Evolutionary conservation across 306 rosid genomes (phyloP), one percentile per base, ranked within the genome.

Genomic region (Trifolium pratense): DNA sequence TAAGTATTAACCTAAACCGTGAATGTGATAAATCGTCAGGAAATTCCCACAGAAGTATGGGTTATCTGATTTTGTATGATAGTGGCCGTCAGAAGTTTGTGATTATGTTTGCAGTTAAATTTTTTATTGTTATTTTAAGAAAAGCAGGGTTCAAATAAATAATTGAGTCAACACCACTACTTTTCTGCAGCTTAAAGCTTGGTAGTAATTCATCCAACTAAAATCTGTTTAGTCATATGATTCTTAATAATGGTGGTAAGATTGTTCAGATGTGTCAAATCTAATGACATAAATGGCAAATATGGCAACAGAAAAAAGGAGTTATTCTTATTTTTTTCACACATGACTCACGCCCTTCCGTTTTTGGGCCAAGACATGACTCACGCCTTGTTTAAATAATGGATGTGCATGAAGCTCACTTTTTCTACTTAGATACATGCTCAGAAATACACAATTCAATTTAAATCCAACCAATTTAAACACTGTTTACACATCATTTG

Each of bases 1-100:
- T 68, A 21, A 21, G 14, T 5, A 5, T 16, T 51, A 21, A 13
- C 5, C 34, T 42, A 14, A 58, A 68, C 16, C 51, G 14, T 7
- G 56, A 9, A 31, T 59, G 66, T 29, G 66, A 59, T 21, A 29
- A 59, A 29, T 59, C 2, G 65, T 59, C 66, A 31, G 42, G 18
- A 60, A 31, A 60, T 60, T 29, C 4, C 3, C 9, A n/a, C 13
- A 61, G 42, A 31, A 32, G 3, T 31, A 26, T 31, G 66, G 20
- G 5, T 26, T 7, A 58, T 26, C 14, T 58, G 18, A 59, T 15
- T 29, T 6, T 29, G 34, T 15, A 40, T 40, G 5, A 11, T 29
- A 29, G 32, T 29, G 31, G 31, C 0, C 31, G 5, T 26, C 31
- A 26, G 31, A 26, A 26, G 0, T 5, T 26, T 26, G 31, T 26